Base-by-base conservation (phyloP, 2,329 filamentous ascomycete genomes). In the Fonsecaea pedrosoi region DNA sequence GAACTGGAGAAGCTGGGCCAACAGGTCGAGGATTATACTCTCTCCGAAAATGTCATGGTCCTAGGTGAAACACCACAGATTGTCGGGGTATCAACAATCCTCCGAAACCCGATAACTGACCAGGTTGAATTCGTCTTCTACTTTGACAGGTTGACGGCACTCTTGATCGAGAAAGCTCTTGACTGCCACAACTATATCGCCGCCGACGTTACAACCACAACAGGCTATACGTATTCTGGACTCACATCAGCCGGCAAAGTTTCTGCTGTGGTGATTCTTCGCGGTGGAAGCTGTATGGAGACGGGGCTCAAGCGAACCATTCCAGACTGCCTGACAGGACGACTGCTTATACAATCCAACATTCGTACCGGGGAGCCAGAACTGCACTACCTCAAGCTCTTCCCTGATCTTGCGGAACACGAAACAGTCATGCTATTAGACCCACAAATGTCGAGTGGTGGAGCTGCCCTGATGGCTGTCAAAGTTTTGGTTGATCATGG, bases 121-220 rank as follows among this genome's bases (percentile, higher is more conserved):
- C 86, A 92, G 50, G 94, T 97, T 76, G 94, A 98, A 73, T 98
- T 97, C 77, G 92, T 97, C 69, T 98, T 98, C 79, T 98, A 98
- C 79, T 97, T 98, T 78, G 93, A 99, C 78, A 87, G 95, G 42
- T 83, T 98, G 42, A 88, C 92, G 1, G 88, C 91, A n/a, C 83
- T 97, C 60, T 83, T 98, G 32, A 87, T 98, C 55, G 94, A 98
- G 78, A 85, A 81, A 75, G 91, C 91, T 1, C 83, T 94, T 69
- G 92, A 94, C 75, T 91, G 90, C 73, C 86, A 92, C 64, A 84
- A 86, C 15, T 97, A 94, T 77, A 79, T 84, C 21, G 84, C 86
- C 15, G 78, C 80, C 13, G 82, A 82, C 12, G 85, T 97, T 60
- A 81, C 86, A 50, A 98, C 94, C 0, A 90, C 94, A 0, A 84